Conservation (phyloP, 805 yeast species). For the Suhomyces emberorum region DNA sequence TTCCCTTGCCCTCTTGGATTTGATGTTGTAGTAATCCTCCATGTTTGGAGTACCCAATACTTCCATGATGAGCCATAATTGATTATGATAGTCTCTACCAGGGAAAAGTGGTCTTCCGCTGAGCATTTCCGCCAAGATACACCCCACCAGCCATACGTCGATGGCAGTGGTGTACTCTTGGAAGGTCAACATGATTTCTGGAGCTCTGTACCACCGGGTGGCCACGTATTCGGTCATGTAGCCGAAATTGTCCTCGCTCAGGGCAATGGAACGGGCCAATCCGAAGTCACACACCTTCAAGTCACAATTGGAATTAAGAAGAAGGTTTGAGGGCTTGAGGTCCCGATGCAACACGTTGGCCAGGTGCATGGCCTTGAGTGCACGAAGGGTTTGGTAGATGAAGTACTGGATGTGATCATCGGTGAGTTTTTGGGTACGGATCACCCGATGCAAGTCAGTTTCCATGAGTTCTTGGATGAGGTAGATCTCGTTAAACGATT, state of each 20-base stretch:
- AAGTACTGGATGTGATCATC: conserved; percentile 96
- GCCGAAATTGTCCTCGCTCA: conserved; percentile 63
- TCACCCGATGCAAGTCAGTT: conserved; percentile 80
- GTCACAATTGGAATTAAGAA: conserved; percentile 90
- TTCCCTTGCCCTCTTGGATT: conserved; percentile 81
- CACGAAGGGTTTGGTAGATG: conserved; percentile 85
- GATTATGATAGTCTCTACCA: conserved; percentile 92
- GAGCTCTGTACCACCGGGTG: conserved; percentile 96
- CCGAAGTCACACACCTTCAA: conserved; percentile 94
- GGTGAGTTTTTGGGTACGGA: conserved; percentile 72
- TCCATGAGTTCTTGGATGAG: conserved; percentile 86
- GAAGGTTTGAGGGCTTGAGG: conserved; percentile 82
- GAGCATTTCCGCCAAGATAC: conserved; percentile 88
- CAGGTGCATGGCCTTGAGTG: conserved; percentile 84
- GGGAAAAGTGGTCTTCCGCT: conserved; percentile 87
- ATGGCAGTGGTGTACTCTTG: conserved; percentile 92
- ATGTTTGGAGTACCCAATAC: conserved; percentile 83
- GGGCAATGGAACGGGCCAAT: conserved; percentile 67
- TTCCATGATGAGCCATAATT: conserved; percentile 78
- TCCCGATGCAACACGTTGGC: conserved; percentile 96
- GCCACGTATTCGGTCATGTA: conserved; percentile 97
- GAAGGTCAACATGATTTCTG: conserved; percentile 94
- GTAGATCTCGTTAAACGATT: conserved; percentile 81
- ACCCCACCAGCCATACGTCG: conserved; percentile 96
- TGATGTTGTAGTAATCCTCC: conserved; percentile 72